phyloP scores from a whole-genome alignment of 345 rosid genomes.

The Eucalyptus sideroxylon region DNA sequence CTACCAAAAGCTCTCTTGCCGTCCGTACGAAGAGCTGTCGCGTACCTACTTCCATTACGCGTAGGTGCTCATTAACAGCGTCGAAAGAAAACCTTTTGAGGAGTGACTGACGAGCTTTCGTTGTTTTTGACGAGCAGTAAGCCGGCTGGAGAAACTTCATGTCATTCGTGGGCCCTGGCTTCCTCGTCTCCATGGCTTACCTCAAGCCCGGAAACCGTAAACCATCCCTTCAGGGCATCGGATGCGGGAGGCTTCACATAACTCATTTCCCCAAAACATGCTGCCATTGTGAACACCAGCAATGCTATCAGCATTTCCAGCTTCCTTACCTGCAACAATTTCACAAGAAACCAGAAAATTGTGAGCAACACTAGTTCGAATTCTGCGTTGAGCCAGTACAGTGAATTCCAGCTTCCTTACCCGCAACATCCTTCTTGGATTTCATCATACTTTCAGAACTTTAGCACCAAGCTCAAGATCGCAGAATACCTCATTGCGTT shows the following conservation, averaged over 20 bases:
- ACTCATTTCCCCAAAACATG: slow-evolving; percentile 17
- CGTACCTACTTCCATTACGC: not conserved
- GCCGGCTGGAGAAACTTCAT: slow-evolving; percentile 15
- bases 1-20: not conserved
- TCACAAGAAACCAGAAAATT: not conserved
- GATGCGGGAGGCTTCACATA: slow-evolving; percentile 32
- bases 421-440: too few relatives aligned
- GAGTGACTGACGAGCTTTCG: not conserved
- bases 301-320: slow-evolving; percentile 24
- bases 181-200: slow-evolving; percentile 13
- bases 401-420: not conserved
- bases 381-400: not conserved
- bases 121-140: not conserved
- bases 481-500: too few relatives aligned
- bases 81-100: not conserved
- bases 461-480: too few relatives aligned
- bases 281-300: slow-evolving; percentile 37
- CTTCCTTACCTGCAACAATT: slow-evolving; percentile 20
- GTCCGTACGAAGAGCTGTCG: not conserved
- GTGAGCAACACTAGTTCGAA: not conserved
- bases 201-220: slow-evolving; percentile 16
- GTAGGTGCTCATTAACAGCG: not conserved
- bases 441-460: too few relatives aligned
- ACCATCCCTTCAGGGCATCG: slow-evolving; percentile 21
- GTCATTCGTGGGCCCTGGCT: slow-evolving; percentile 9